Conservation (phyloP, 1,284 basidiomycete species). For the Moesziomyces sp. region DNA sequence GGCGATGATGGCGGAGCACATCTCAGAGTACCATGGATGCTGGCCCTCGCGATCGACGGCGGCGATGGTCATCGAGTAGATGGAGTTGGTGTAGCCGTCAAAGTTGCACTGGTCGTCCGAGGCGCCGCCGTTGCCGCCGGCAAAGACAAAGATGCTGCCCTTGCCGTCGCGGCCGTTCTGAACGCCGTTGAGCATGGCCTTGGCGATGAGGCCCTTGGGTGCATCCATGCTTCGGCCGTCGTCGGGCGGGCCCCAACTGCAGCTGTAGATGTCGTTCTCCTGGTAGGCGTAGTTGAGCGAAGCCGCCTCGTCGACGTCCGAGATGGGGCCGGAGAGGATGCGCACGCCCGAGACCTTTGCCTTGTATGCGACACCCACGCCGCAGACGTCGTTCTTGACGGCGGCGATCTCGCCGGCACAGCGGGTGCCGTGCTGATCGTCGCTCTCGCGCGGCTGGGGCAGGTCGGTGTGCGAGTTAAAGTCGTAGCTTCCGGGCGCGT, state of each 20-base stretch:
- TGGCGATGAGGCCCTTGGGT: conserved; percentile 89
- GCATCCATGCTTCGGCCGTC: conserved; percentile 95
- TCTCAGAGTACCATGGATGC: conserved; percentile 96
- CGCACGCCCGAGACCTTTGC: conserved; percentile 92
- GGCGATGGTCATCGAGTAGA: conserved; percentile 94
- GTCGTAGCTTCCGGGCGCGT: conserved; percentile 89
- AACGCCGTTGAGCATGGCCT: conserved; percentile 93
- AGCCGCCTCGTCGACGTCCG: conserved; percentile 96
- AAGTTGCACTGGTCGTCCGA: conserved; percentile 98
- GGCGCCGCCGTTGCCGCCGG: conserved; percentile 93
- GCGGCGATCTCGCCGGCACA: conserved; percentile 99
- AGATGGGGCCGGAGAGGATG: conserved; percentile 95
- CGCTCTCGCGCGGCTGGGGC: conserved; percentile 85
- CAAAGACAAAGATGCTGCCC: conserved; percentile 95
- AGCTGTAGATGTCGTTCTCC: conserved; percentile 91
- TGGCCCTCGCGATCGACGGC: conserved; percentile 90
- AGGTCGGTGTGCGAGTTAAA: conserved; percentile 92
- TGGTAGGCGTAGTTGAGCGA: conserved; percentile 94
- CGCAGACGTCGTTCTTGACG: conserved; percentile 92
- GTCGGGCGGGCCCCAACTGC: conserved; percentile 98
- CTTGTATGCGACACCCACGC: conserved; percentile 91
- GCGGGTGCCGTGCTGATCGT: conserved; percentile 97
- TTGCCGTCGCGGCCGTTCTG: conserved; percentile 89
- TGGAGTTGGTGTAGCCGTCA: conserved; percentile 98
- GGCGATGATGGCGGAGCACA: conserved; percentile 95